These are phyloP conservation scores for Tetrahymena malaccensis DNA, from an alignment of 73 alveolate species.

Conservation along the genomic window DNA sequence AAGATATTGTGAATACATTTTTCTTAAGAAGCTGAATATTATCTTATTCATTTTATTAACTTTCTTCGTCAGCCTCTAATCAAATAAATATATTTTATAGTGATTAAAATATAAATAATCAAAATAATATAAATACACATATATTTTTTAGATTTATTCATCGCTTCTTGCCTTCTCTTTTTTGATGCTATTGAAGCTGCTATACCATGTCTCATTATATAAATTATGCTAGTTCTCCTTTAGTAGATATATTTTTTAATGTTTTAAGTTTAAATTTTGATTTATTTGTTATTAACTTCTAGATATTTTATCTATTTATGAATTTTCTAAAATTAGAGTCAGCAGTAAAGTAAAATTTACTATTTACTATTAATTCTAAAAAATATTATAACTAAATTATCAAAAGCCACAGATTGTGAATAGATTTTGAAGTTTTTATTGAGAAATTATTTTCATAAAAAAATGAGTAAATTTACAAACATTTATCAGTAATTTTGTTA, in stretches of 20 bases:
- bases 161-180: background rate
- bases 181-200: background rate
- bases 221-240: background rate
- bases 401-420: background rate
- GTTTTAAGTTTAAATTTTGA: background rate
- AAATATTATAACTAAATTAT: no score
- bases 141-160: background rate
- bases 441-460: no score
- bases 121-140: background rate
- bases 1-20: background rate
- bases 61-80: background rate
- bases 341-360: background rate
- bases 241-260: background rate
- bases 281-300: background rate
- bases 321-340: background rate
- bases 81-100: no score
- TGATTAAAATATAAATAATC: background rate
- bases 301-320: background rate
- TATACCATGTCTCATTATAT: background rate
- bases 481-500: no score
- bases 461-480: no score
- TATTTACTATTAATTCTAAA: background rate
- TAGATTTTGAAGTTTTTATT: no score
- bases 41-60: background rate
- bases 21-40: background rate